These are phyloP conservation scores for Spinacia oleracea DNA, from an alignment of 179 eudicot genomes.

Conservation along the genomic window DNA sequence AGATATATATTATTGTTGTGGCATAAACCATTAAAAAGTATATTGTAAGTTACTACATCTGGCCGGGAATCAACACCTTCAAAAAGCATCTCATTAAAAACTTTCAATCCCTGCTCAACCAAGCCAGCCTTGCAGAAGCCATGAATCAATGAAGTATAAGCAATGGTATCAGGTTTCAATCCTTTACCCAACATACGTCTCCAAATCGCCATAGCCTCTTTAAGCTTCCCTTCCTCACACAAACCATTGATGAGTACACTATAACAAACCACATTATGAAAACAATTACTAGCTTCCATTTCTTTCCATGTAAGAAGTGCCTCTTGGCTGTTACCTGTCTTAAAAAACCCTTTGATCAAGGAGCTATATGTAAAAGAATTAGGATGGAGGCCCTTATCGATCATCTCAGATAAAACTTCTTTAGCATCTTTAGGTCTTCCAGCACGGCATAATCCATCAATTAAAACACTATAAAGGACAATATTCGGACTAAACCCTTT, in stretches of 20 bases:
- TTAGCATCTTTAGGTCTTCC: slow-evolving; percentile 69
- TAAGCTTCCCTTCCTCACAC: slow-evolving; percentile 64
- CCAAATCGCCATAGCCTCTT: slow-evolving; percentile 79
- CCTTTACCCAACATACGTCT: slow-evolving; percentile 67
- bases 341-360: slow-evolving; percentile 75
- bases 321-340: slow-evolving; percentile 53
- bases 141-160: slow-evolving; percentile 83
- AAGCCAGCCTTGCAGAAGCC: slow-evolving; percentile 79
- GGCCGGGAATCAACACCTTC: slow-evolving; percentile 53
- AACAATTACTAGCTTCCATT: slow-evolving; percentile 41
- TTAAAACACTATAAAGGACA: slow-evolving; percentile 69
- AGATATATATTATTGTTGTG: slow-evolving; percentile 40
- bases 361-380: slow-evolving; percentile 80
- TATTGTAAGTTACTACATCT: slow-evolving; percentile 79
- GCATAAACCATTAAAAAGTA: slow-evolving; percentile 71
- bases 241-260: slow-evolving; percentile 78
- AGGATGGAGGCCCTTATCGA: slow-evolving; percentile 54
- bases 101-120: slow-evolving; percentile 63
- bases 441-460: slow-evolving; percentile 73
- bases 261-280: slow-evolving; percentile 59
- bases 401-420: slow-evolving; percentile 59
- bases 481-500: slow-evolving; percentile 63
- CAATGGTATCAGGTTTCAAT: slow-evolving; percentile 59
- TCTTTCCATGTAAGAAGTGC: slow-evolving; percentile 79
- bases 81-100: slow-evolving; percentile 75